Percentiles rank a stretch among this genome's conserved stretches.
Conservation (phyloP, 2,329 filamentous ascomycete species). For the Penicillium thymicola region DNA sequence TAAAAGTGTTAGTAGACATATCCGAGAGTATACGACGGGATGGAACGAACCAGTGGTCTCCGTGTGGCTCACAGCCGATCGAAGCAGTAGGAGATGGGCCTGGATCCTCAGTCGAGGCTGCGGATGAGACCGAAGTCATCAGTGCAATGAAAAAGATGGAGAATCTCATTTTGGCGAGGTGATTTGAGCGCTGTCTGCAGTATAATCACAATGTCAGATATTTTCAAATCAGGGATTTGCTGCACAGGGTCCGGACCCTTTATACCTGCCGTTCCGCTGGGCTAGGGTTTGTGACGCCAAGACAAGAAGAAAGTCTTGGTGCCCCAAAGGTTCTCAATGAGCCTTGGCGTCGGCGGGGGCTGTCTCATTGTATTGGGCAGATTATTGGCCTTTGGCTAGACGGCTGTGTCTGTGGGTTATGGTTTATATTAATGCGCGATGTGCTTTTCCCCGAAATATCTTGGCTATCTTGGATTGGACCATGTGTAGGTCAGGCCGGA, state of each 20-base stretch:
- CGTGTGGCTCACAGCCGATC: conserved; percentile 25
- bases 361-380: not conserved
- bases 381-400: not conserved
- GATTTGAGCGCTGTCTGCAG: not conserved
- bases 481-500: not conserved
- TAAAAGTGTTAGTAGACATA: not conserved
- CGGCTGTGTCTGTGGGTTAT: not conserved
- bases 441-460: not conserved
- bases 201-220: not conserved
- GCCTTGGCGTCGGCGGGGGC: not conserved
- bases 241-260: not conserved
- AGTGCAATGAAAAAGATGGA: conserved; percentile 13
- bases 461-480: not conserved
- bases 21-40: not conserved
- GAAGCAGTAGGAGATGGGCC: conserved; percentile 33
- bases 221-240: not conserved
- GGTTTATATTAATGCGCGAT: not conserved
- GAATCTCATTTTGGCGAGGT: conserved; percentile 16
- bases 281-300: conserved; percentile 11
- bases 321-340: conserved; percentile 22
- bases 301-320: conserved; percentile 17
- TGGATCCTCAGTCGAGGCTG: conserved; percentile 19
- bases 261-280: conserved; percentile 15
- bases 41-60: conserved; percentile 27
- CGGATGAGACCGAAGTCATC: conserved; percentile 17